A percentile compares a stretch with the other conserved stretches of the same genome.
Evolutionary conservation across 495 filamentous ascomycete species (phyloP).

Genomic region (Talaromyces thailandensis): DNA sequence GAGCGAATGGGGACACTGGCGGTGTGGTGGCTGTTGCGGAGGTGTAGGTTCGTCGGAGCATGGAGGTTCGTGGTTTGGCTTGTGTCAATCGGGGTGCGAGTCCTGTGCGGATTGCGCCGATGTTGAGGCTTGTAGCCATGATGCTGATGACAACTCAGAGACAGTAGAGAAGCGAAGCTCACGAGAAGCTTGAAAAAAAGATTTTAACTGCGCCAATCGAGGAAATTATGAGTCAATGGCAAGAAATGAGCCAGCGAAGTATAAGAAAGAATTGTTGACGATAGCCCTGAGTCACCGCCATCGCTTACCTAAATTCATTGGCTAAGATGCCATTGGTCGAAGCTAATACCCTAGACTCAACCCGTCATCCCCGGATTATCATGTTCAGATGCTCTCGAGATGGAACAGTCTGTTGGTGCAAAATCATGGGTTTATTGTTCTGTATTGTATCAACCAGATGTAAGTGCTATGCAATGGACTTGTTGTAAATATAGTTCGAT

Average conservation of each 20-base stretch:
- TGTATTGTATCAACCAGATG: too few species aligned
- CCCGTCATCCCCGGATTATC: neutral
- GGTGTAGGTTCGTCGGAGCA: constrained; percentile 2
- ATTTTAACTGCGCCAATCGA: neutral
- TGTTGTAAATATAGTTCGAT: too few species aligned
- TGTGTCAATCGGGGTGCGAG: neutral
- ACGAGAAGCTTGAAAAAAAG: neutral
- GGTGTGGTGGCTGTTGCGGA: constrained; percentile 18
- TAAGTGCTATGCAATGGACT: neutral
- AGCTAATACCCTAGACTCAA: neutral
- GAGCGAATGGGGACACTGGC: constrained; percentile 42
- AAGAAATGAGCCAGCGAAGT: neutral
- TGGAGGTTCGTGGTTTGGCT: neutral
- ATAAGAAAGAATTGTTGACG: neutral
- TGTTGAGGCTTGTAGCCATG: neutral
- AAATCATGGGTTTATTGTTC: neutral
- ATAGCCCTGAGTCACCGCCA: neutral
- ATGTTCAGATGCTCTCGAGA: neutral
- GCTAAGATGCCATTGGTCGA: neutral
- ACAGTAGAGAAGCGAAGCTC: neutral
- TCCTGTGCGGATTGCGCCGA: neutral
- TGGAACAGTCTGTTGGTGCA: neutral
- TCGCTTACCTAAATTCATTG: neutral
- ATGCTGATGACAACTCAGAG: neutral
- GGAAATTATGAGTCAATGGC: neutral